Evolutionary conservation across 768 basidiomycete genomes (phyloP).

Genomic region (Hydnum rufescens): DNA sequence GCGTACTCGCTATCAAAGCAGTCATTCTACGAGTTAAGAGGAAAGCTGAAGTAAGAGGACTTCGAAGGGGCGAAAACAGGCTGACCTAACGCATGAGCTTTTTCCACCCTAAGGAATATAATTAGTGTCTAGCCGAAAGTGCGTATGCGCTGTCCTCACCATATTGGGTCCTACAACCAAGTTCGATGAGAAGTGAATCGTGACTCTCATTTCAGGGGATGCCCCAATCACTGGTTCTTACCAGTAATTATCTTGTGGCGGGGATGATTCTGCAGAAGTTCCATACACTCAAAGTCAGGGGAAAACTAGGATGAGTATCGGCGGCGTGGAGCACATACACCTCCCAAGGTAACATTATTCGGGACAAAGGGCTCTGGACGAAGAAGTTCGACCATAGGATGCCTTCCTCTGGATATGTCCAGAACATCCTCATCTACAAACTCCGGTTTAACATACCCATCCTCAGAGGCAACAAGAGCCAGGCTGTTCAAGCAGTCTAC

Average conservation of each 20-base stretch:
- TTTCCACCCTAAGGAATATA: conserved; percentile 30
- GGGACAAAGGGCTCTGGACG: conserved; percentile 69
- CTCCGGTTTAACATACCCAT: conserved; percentile 58
- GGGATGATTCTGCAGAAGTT: conserved; percentile 15
- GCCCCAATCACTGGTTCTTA: background rate
- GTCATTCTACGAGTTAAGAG: conserved; percentile 26
- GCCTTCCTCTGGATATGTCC: conserved; percentile 65
- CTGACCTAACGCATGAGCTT: conserved; percentile 47
- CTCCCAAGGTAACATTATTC: conserved; percentile 53
- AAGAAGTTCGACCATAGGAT: conserved; percentile 80
- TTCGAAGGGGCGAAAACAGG: background rate
- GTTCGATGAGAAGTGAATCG: background rate
- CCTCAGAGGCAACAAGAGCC: conserved; percentile 54
- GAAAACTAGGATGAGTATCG: background rate
- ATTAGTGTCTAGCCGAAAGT: background rate
- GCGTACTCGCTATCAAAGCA: conserved; percentile 32
- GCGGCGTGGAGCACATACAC: conserved; percentile 11
- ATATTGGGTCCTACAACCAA: conserved; percentile 24
- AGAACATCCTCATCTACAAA: conserved; percentile 45
- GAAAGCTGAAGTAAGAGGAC: no score
- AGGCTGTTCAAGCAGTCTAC: conserved; percentile 71
- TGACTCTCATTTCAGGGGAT: no score
- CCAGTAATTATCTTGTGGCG: conserved; percentile 60
- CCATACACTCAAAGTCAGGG: no score
- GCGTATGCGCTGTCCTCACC: conserved; percentile 15